Conservation (phyloP, 805 yeast species). For the Yamadazyma insecticola region DNA sequence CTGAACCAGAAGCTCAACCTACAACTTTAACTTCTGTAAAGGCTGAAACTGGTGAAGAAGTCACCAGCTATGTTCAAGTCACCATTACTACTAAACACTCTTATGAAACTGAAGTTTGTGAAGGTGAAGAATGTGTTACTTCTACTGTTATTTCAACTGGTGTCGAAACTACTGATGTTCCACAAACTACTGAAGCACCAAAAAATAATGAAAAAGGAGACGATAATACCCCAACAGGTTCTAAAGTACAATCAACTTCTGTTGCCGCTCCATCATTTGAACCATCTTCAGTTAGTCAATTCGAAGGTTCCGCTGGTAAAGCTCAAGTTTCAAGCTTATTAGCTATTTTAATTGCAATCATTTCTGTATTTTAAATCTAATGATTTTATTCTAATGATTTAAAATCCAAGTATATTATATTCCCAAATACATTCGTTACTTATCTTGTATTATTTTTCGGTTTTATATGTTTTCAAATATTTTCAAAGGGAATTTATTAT, state of each 20-base stretch:
- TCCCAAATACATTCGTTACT: no score
- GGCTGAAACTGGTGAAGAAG: neutral
- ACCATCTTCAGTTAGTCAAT: slow-evolving; percentile 3
- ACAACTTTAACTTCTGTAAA: slow-evolving; percentile 1
- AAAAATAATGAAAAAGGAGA: no score
- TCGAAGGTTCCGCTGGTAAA: slow-evolving; percentile 7
- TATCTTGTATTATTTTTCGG: no score
- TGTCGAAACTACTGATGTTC: slow-evolving; percentile 9
- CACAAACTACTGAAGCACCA: no score
- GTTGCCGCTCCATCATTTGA: slow-evolving; percentile 4
- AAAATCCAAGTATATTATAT: no score
- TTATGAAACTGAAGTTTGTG: slow-evolving; percentile 10
- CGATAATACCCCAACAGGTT: slow-evolving; percentile 3
- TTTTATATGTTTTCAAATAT: no score
- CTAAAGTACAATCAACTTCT: no score
- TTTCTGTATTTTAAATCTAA: no score
- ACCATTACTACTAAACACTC: slow-evolving; percentile 11
- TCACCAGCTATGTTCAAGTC: slow-evolving; percentile 3
- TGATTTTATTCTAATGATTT: no score
- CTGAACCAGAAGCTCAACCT: slow-evolving; percentile 2
- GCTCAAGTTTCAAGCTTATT: no score
- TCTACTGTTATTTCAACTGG: slow-evolving; percentile 20
- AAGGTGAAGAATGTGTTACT: slow-evolving; percentile 19
- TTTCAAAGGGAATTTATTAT: no score
- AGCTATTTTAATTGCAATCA: no score